Conservation (phyloP, 768 basidiomycete genomes). For the Tulasnella sp. region DNA sequence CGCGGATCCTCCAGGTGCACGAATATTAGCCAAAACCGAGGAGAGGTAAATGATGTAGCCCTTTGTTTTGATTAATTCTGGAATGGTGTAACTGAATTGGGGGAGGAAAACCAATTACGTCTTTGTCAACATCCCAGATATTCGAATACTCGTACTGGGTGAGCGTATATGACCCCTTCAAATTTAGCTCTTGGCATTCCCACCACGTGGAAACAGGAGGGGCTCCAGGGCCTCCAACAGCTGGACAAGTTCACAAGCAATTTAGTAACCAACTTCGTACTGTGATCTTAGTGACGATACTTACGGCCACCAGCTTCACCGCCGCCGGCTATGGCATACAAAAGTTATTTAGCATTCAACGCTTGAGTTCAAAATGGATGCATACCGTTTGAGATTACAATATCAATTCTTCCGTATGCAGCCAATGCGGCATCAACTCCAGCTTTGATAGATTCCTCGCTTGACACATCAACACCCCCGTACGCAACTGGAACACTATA, state of each 20-base stretch:
- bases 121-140: constrained; percentile 23
- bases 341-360: no score
- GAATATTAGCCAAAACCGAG: constrained; percentile 1
- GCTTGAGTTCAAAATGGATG: not conserved
- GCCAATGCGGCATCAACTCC: constrained; percentile 20
- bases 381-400: constrained; percentile 22
- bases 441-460: constrained; percentile 19
- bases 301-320: not conserved
- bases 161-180: not conserved
- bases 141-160: not conserved
- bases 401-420: constrained; percentile 24
- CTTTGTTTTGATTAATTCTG: constrained; percentile 4
- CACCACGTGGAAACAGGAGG: not conserved
- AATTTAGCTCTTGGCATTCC: not conserved
- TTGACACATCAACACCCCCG: constrained; percentile 22
- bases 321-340: no score
- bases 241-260: not conserved
- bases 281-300: not conserved
- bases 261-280: constrained; percentile 8
- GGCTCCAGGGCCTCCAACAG: not conserved
- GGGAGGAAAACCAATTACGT: constrained; percentile 20
- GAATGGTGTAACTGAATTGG: constrained; percentile 20
- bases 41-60: constrained; percentile 18
- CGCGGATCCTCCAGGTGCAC: constrained; percentile 5
- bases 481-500: constrained; percentile 16